These are phyloP conservation scores for Lasiodiplodia gonubiensis DNA, from an alignment of 2,329 filamentous ascomycete genomes.

Conservation along the genomic window DNA sequence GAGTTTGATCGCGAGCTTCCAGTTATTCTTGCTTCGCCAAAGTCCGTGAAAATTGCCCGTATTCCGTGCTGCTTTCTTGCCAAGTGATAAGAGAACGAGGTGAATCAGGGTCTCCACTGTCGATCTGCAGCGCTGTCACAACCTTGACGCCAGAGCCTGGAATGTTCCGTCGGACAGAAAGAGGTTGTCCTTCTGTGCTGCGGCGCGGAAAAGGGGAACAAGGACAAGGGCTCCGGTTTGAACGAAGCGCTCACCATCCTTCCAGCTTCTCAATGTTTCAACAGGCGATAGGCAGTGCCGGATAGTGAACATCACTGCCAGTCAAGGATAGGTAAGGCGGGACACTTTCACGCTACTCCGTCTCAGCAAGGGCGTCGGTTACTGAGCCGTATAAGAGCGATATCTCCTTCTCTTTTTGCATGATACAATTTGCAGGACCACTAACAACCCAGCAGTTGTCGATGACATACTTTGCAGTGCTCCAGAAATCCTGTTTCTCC, in stretches of 20 bases:
- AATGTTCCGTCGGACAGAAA: too few relatives aligned
- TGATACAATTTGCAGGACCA: neutral
- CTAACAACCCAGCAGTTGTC: neutral
- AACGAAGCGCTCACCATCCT: neutral
- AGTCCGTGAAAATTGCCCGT: neutral
- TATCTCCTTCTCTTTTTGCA: neutral
- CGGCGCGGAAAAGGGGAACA: neutral
- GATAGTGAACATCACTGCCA: neutral
- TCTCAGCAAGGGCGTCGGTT: neutral
- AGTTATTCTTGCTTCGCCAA: neutral
- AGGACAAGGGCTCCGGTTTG: neutral
- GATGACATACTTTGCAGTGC: neutral
- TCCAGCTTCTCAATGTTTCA: slow-evolving; percentile 1
- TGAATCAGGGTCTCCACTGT: neutral
- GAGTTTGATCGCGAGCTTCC: neutral
- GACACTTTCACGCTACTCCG: neutral
- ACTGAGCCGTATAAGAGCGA: neutral
- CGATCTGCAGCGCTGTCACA: too few relatives aligned
- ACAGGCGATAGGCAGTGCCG: neutral
- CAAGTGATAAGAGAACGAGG: slow-evolving; percentile 13
- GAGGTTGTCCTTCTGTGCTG: neutral
- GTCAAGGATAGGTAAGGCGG: neutral
- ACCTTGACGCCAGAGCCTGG: too few relatives aligned
- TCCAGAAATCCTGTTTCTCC: neutral
- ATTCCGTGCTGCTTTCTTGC: neutral